Evolutionary conservation across 495 filamentous ascomycete genomes (phyloP), one percentile per base, ranked within the genome.

Genomic region (Tuber indicum): DNA sequence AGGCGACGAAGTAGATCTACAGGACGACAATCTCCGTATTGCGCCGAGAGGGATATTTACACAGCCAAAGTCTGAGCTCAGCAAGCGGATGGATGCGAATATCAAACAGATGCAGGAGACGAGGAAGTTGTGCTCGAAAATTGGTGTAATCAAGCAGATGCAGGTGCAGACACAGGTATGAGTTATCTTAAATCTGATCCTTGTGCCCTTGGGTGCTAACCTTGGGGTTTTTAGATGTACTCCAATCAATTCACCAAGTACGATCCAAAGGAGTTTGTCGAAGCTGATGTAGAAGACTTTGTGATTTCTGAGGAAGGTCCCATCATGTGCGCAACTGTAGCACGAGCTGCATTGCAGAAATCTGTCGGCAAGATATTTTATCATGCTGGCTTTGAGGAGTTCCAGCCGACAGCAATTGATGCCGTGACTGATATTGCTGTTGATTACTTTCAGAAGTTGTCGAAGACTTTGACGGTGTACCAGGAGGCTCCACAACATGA

Each of bases 101-200:
- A 92, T 98, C 86, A 89, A 89, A 58, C 94, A 98, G 82, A 94
- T 98, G 91, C 96, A 99, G 84, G 95, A 98, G 76, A 98, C 96
- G 0, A 88, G 96, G 80, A 98, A 98, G 84, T 88, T 99, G 17
- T 96, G 93, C 83, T 94, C 94, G 4, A 98, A 98, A 84, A 94
- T 98, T 82, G 91, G 93, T 44, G 92, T 99, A 76, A 94, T 99
- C 83, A 99, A 98, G 87, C 96, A 99, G 86, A 99, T 99, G 96
- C 96, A 98, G 84, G 87, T 97, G 45, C 96, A 99, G 82, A 92
- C 94, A 70, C 96, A 97, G 89, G 94, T 94, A 90, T 79, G 86
- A 47, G 10, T 62, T 47, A 4, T 43, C 5, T 72, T 52, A 43
- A 47, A 39, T 19, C 9, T 66, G 21, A 16, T 46, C 39, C 39